A percentile compares a stretch with the other conserved stretches of the same genome.
Conservation (phyloP, 495 filamentous ascomycete genomes). For the Cryomyces minteri region DNA sequence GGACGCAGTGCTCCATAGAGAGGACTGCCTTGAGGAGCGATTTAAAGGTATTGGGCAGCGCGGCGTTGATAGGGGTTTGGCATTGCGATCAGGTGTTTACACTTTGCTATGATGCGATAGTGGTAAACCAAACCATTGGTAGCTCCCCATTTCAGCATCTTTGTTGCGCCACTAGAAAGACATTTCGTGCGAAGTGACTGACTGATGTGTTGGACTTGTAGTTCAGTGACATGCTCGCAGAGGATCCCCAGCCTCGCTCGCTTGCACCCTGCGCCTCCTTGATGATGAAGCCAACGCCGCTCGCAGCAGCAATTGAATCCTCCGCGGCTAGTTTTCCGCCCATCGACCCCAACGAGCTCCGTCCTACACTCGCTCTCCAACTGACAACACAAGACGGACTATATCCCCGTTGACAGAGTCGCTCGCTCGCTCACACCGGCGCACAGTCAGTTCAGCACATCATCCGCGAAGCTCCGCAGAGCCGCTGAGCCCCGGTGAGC, state of each 20-base stretch:
- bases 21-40: background rate
- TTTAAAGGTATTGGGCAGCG: background rate
- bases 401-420: background rate
- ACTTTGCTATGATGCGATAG: too few species aligned
- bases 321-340: background rate
- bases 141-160: too few species aligned
- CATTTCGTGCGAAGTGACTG: too few species aligned
- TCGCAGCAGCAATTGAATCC: background rate
- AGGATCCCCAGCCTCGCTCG: too few species aligned
- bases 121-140: too few species aligned
- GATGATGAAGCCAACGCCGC: background rate
- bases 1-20: constrained; percentile 9
- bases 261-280: too few species aligned
- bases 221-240: too few species aligned
- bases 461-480: too few species aligned
- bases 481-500: background rate
- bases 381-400: background rate
- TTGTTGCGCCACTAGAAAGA: too few species aligned
- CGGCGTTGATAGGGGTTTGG: too few species aligned
- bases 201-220: too few species aligned
- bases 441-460: background rate
- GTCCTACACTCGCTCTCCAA: background rate
- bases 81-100: too few species aligned
- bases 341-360: background rate
- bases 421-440: background rate